Conservation (phyloP, 1,139 yeast species). For the Yamadazyma diddensiae region DNA sequence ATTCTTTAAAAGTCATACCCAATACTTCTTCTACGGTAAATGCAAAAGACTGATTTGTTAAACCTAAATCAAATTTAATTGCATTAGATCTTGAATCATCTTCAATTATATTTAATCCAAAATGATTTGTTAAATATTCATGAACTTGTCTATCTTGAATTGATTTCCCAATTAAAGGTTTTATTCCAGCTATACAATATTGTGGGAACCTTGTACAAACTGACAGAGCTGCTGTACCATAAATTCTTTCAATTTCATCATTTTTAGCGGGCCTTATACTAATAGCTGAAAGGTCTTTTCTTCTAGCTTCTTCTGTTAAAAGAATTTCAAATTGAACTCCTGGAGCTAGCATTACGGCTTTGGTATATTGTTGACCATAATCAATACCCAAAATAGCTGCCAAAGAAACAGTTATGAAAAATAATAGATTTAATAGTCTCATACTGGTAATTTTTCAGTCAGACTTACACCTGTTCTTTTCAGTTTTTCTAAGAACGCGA, state of each 20-base stretch:
- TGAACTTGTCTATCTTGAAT: slow-evolving; percentile 44
- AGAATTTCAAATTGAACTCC: slow-evolving; percentile 85
- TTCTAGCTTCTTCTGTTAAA: slow-evolving; percentile 83
- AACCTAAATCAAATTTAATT: slow-evolving; percentile 54
- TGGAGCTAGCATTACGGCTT: slow-evolving; percentile 88
- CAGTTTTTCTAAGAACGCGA: too few relatives aligned
- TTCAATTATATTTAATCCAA: slow-evolving; percentile 54
- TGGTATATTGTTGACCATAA: slow-evolving; percentile 84
- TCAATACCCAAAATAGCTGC: slow-evolving; percentile 85
- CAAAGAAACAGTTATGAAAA: slow-evolving; percentile 17
- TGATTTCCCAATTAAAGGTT: slow-evolving; percentile 67
- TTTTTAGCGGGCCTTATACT: slow-evolving; percentile 49
- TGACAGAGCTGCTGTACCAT: slow-evolving; percentile 74
- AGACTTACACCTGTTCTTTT: too few relatives aligned
- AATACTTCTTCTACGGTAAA: slow-evolving; percentile 67
- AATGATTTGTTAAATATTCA: slow-evolving; percentile 51
- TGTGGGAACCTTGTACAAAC: slow-evolving; percentile 74
- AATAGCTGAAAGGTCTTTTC: slow-evolving; percentile 82
- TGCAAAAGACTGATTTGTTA: slow-evolving; percentile 37
- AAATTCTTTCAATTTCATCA: slow-evolving; percentile 63
- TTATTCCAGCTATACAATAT: slow-evolving; percentile 63
- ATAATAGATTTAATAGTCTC: too few relatives aligned
- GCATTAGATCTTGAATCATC: slow-evolving; percentile 44
- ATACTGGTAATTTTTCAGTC: too few relatives aligned
- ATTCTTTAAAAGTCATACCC: slow-evolving; percentile 77